Percentiles rank a stretch among this genome's conserved stretches.
Evolutionary conservation across 2,329 filamentous ascomycete species (phyloP).

Genomic region (Colletotrichum lindemuthianum): DNA sequence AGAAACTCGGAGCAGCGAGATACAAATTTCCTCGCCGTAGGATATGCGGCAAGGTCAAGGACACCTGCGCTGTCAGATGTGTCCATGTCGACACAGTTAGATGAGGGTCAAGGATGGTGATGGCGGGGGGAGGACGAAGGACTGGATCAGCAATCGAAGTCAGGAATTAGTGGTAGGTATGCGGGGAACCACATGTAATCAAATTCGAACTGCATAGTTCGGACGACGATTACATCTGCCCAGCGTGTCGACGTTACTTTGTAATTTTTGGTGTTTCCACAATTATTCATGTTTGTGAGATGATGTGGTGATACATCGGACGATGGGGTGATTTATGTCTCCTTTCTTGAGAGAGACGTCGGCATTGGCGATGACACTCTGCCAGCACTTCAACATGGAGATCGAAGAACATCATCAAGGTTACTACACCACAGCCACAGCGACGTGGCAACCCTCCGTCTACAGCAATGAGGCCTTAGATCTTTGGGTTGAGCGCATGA

Average conservation of each 20-base stretch:
- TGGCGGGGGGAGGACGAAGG: background rate
- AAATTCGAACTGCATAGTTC: too few relatives aligned
- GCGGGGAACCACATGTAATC: slow-evolving; percentile 1
- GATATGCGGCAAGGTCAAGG: slow-evolving; percentile 41
- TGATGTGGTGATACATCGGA: too few relatives aligned
- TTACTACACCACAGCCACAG: background rate
- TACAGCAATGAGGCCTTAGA: slow-evolving; percentile 28
- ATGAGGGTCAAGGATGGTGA: background rate
- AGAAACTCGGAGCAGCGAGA: slow-evolving; percentile 44
- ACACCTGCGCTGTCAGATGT: slow-evolving; percentile 32
- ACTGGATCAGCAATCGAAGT: background rate
- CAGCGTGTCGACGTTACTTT: too few relatives aligned
- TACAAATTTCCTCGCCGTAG: slow-evolving; percentile 43
- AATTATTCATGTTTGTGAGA: too few relatives aligned
- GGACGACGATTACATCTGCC: too few relatives aligned
- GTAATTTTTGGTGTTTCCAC: too few relatives aligned
- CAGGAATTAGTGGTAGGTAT: background rate
- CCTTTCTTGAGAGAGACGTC: too few relatives aligned
- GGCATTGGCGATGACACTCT: too few relatives aligned
- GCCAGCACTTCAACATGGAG: too few relatives aligned
- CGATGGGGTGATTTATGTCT: too few relatives aligned
- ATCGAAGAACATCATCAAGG: too few relatives aligned
- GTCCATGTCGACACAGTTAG: slow-evolving; percentile 6
- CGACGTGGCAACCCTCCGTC: slow-evolving; percentile 12
- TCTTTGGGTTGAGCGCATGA: slow-evolving; percentile 21